These are phyloP conservation scores for Prunus mongolica DNA, from an alignment of 306 rosid genomes.

Conservation along the genomic window DNA sequence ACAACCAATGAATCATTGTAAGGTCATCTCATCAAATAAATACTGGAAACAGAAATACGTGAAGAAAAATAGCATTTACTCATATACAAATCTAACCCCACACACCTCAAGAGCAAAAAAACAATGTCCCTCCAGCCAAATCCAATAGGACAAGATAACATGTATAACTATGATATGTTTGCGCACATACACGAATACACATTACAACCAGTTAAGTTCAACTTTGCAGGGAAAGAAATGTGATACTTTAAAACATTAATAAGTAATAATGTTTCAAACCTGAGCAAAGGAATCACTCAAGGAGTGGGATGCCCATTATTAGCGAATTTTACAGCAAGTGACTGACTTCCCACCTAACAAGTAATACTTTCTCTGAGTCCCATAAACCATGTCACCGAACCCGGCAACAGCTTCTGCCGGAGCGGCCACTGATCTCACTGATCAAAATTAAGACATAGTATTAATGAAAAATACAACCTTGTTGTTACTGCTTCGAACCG, in stretches of 20 bases:
- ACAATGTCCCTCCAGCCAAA: constrained; percentile 73
- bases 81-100: constrained; percentile 7
- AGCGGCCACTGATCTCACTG: constrained; percentile 84
- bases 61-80: not conserved
- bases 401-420: constrained; percentile 51
- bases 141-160: constrained; percentile 38
- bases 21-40: not conserved
- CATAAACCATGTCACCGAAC: constrained; percentile 14
- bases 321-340: constrained; percentile 38
- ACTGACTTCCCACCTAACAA: constrained; percentile 82
- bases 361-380: constrained; percentile 73
- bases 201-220: not conserved
- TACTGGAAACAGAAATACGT: not conserved
- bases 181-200: not conserved
- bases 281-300: constrained; percentile 98
- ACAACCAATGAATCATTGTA: constrained; percentile 9
- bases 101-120: constrained; percentile 39
- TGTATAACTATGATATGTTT: not conserved
- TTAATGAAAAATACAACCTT: not conserved
- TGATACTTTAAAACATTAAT: constrained; percentile 15
- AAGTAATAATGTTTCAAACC: constrained; percentile 38
- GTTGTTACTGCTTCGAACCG: not conserved
- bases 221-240: not conserved
- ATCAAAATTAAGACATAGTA: not conserved
- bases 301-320: constrained; percentile 79